Evolutionary conservation across 176 grass and related monocot species (phyloP).

Genomic region (Tuctoria greenei): DNA sequence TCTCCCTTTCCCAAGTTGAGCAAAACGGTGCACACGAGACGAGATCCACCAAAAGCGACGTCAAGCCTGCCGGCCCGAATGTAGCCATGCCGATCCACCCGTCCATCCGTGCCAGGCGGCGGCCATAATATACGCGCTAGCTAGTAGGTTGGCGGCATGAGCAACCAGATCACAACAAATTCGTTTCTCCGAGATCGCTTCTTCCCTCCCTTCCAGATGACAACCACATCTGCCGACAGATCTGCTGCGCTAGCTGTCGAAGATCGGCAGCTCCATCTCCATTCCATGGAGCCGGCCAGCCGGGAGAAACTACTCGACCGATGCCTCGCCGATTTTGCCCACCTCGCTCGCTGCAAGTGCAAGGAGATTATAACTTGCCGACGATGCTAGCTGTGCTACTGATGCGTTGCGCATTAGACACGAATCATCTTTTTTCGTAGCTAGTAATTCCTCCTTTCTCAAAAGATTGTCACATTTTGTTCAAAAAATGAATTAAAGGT

Average conservation of each 20-base stretch:
- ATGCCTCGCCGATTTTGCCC: neutral
- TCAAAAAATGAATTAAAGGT: too few relatives aligned
- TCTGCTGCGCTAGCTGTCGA: neutral
- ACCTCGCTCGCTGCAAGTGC: neutral
- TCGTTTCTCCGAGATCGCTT: neutral
- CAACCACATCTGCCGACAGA: too few relatives aligned
- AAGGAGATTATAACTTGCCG: neutral
- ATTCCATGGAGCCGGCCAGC: neutral
- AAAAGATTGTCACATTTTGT: too few relatives aligned
- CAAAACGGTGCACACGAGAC: neutral
- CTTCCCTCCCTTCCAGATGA: neutral
- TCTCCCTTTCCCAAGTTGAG: neutral
- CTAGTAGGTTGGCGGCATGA: conserved; percentile 11
- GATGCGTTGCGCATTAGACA: neutral
- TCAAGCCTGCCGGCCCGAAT: neutral
- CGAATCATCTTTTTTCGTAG: neutral
- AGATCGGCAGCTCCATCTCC: neutral
- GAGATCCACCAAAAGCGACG: neutral
- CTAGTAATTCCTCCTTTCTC: too few relatives aligned
- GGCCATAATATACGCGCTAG: neutral
- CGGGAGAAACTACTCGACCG: neutral
- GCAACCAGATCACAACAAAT: neutral
- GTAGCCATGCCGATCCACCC: neutral
- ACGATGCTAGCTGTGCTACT: too few relatives aligned
- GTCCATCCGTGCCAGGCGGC: neutral